Evolutionary conservation across 371 early-diverging fungal genomes (phyloP), one percentile per base, ranked within the genome.

Genomic region (Mucor sp.): DNA sequence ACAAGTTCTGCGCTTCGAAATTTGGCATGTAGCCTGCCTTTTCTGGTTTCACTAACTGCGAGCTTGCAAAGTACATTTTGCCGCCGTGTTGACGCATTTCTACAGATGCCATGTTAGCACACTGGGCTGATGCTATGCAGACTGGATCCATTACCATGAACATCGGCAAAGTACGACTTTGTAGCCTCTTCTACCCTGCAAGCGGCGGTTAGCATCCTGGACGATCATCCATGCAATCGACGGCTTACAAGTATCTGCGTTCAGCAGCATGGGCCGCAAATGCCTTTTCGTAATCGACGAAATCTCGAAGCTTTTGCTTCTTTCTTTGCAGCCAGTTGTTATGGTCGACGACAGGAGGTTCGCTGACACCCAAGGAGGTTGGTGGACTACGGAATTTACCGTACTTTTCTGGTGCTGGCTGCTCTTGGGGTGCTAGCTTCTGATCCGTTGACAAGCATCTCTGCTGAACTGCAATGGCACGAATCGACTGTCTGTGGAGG

Each of bases 11-110:
- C 8, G 88, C 91, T 67, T 79, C 78, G 58, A 91, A 87, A 63
- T 92, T 89, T 14, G 93, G 91, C 81, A 94, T 88, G 63, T 84
- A 83, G 0, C 87, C 80, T 39, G 92, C 85, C 73, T 86, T 85
- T 86, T 84, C 78, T 0, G 80, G 72, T 21, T 83, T 76, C 11
- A 76, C 76, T 62, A 89, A 63, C 27, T 79, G 78, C 23, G 77
- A 67, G 15, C 82, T 78, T 9, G 92, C 92, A 60, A 79, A 83
- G 78, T 87, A 91, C 79, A 88, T 82, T 72, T 91, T 91, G 0
- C 78, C 87, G n/a, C 89, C 89, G 65, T 85, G 85, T 50, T 82
- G 62, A 11, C 87, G 79, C 78, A 90, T 78, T 70, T 90, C 89
- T 86, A 67, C 1, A 19, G 30, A 37, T 12, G 1, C 48, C 48